phyloP scores from a whole-genome alignment of 129 eudicot species.

The Solidago caesia region DNA sequence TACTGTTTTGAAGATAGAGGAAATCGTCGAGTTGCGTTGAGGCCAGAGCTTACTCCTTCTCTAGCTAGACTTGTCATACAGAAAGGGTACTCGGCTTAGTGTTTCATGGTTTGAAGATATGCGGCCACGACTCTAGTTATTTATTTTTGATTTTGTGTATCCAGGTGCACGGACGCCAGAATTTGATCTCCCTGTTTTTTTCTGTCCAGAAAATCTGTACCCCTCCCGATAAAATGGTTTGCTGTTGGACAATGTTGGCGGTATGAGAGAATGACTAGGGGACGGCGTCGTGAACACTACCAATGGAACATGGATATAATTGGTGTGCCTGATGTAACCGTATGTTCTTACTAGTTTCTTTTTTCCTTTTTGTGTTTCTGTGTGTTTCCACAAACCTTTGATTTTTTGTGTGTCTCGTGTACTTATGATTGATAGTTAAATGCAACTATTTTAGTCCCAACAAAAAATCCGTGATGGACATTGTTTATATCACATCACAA shows the following conservation, averaged over 20 bases:
- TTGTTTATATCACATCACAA: neutral
- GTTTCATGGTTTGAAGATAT: conserved; percentile 14
- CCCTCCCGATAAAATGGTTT: conserved; percentile 97
- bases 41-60: conserved; percentile 99
- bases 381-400: neutral
- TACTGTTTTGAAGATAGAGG: conserved; percentile 98
- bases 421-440: neutral
- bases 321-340: conserved; percentile 88
- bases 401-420: neutral
- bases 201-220: conserved; percentile 91
- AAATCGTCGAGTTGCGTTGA: conserved; percentile 90
- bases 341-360: conserved; percentile 36
- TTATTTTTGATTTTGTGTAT: conserved; percentile 45
- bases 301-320: conserved; percentile 99
- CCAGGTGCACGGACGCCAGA: conserved; percentile 71
- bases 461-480: neutral
- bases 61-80: conserved; percentile 97
- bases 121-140: conserved; percentile 19
- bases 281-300: conserved; percentile 96
- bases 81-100: conserved; percentile 60
- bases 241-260: conserved; percentile 99
- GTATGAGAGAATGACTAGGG: conserved; percentile 95
- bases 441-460: neutral
- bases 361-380: conserved; percentile 6
- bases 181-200: conserved; percentile 70